phyloP scores from a whole-genome alignment of 768 basidiomycete species.

The Erythrobasidium yunnanense region DNA sequence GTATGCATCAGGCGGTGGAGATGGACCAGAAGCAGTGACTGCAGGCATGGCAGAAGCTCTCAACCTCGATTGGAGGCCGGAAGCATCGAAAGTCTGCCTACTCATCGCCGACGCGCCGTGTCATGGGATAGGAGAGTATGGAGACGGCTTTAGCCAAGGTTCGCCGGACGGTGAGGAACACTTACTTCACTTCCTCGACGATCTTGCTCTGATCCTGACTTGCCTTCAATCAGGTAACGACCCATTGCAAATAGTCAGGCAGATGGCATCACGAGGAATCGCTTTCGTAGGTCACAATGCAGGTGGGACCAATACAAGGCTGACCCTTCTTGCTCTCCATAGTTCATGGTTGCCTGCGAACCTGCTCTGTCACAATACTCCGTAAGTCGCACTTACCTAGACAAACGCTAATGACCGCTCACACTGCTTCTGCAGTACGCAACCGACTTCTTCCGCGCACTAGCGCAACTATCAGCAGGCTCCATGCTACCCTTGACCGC shows the following conservation, averaged over 20 bases:
- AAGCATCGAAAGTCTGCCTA: slow-evolving; percentile 80
- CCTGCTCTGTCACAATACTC: slow-evolving; percentile 84
- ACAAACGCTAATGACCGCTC: too few species aligned
- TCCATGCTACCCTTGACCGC: slow-evolving; percentile 88
- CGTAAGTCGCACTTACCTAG: slow-evolving; percentile 35
- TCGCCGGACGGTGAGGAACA: slow-evolving; percentile 61
- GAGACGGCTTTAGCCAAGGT: slow-evolving; percentile 63
- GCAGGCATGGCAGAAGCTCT: slow-evolving; percentile 77
- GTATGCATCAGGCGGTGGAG: slow-evolving; percentile 60
- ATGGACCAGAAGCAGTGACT: slow-evolving; percentile 96
- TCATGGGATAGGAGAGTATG: slow-evolving; percentile 77
- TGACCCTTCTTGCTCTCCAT: background rate
- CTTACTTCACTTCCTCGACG: background rate
- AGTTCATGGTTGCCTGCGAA: slow-evolving; percentile 99
- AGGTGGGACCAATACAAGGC: too few species aligned
- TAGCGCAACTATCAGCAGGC: slow-evolving; percentile 84
- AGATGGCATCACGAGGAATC: slow-evolving; percentile 83
- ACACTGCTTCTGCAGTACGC: slow-evolving; percentile 54
- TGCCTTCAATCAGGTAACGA: slow-evolving; percentile 50
- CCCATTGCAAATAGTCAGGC: slow-evolving; percentile 71
- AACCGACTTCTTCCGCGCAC: slow-evolving; percentile 86
- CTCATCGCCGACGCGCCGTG: slow-evolving; percentile 89
- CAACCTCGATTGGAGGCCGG: slow-evolving; percentile 73
- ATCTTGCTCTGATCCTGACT: background rate
- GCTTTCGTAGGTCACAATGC: slow-evolving; percentile 55